Evolutionary conservation across 1,284 basidiomycete species (phyloP).

Genomic region (Vanrija pseudolonga): DNA sequence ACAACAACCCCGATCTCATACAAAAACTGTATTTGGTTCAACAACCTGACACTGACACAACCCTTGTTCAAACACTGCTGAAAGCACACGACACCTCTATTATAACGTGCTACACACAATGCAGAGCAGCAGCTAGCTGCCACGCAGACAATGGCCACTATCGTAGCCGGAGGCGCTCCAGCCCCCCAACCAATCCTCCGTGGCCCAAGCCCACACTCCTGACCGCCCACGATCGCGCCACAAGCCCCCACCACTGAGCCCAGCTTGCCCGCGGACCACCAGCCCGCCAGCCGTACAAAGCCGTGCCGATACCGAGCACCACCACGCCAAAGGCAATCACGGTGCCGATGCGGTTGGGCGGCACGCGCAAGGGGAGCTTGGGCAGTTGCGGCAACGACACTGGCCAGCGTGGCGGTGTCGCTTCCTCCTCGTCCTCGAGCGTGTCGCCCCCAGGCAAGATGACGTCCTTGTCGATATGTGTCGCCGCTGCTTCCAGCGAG

Average conservation of each 20-base stretch:
- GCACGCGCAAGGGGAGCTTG: neutral
- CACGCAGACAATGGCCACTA: no score
- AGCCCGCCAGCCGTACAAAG: slow-evolving; percentile 28
- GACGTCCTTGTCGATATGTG: slow-evolving; percentile 18
- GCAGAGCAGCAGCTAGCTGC: no score
- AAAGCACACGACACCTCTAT: no score
- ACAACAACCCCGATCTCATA: no score
- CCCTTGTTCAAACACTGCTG: no score
- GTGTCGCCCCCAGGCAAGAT: slow-evolving; percentile 14
- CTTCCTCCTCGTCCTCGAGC: slow-evolving; percentile 12
- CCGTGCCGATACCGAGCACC: slow-evolving; percentile 36
- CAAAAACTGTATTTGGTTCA: no score
- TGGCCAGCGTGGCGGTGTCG: neutral
- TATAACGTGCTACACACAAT: no score
- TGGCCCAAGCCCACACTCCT: neutral
- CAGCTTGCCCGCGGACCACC: slow-evolving; percentile 13
- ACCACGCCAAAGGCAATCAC: slow-evolving; percentile 33
- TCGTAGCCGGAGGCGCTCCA: no score
- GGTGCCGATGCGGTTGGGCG: slow-evolving; percentile 23
- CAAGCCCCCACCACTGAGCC: slow-evolving; percentile 32
- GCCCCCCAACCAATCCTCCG: neutral
- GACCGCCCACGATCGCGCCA: slow-evolving; percentile 3
- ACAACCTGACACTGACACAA: no score
- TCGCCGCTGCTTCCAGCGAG: slow-evolving; percentile 14
- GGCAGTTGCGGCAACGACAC: neutral